Evolutionary conservation across 78 protist genomes (phyloP).

Genomic region (Emiliania huxleyi): DNA sequence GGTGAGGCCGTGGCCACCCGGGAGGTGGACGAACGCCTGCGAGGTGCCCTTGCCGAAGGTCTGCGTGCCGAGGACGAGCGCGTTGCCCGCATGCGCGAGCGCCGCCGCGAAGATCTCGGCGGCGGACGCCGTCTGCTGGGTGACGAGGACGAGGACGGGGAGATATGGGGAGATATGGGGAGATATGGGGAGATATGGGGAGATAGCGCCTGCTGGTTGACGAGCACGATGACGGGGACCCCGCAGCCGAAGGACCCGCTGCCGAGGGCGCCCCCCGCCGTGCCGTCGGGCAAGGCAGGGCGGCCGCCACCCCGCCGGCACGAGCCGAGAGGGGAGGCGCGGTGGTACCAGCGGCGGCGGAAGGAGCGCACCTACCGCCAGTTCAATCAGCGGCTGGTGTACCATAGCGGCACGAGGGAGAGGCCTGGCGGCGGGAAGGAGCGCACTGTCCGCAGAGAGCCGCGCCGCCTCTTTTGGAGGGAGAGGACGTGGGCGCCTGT

Average conservation of each 20-base stretch:
- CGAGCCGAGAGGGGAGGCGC: not conserved
- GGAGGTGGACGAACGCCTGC: slow-evolving; percentile 16
- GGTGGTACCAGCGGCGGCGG: slow-evolving; percentile 7
- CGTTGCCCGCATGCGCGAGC: slow-evolving; percentile 16
- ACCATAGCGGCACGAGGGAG: no score
- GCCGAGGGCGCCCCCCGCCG: not conserved
- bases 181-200: no score
- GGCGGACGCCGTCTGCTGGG: slow-evolving; percentile 11
- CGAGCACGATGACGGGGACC: no score
- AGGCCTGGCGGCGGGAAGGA: no score
- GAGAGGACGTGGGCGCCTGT: slow-evolving; percentile 27
- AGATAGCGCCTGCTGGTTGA: not conserved
- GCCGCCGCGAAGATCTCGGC: slow-evolving; percentile 46
- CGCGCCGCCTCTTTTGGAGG: not conserved
- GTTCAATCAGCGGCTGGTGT: no score
- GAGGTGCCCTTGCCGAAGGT: slow-evolving; percentile 48
- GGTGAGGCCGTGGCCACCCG: not conserved
- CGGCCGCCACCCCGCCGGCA: not conserved
- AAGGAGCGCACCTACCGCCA: not conserved
- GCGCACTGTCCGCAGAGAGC: not conserved
- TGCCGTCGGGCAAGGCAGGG: not conserved
- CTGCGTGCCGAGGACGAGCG: slow-evolving; percentile 5
- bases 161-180: no score
- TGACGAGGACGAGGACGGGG: not conserved
- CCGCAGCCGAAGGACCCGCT: no score